Evolutionary conservation across 1,284 basidiomycete genomes (phyloP).

Genomic region (Fomitopsis palustris): DNA sequence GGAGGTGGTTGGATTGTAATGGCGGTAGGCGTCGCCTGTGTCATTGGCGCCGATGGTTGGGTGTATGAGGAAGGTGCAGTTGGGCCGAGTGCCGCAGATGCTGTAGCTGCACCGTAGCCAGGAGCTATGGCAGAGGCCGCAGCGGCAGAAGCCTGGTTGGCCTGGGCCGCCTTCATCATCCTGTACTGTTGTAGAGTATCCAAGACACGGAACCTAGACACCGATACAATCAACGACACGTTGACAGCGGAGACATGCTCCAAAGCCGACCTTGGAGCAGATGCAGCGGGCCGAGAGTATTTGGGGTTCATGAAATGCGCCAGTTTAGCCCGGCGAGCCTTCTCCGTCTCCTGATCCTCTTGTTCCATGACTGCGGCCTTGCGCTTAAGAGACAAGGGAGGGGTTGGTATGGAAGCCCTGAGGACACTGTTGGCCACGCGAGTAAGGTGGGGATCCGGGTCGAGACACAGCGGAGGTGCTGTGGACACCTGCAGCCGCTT

Average conservation of each 20-base stretch:
- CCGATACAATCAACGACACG: neutral
- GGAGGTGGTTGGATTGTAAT: slow-evolving; percentile 19
- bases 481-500: slow-evolving; percentile 57
- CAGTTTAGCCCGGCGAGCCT: slow-evolving; percentile 65
- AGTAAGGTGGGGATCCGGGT: slow-evolving; percentile 69
- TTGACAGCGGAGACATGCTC: neutral
- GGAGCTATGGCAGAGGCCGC: slow-evolving; percentile 3
- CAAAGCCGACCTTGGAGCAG: slow-evolving; percentile 16
- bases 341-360: slow-evolving; percentile 71
- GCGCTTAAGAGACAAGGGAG: slow-evolving; percentile 71
- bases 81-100: slow-evolving; percentile 5
- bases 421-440: slow-evolving; percentile 70
- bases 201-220: slow-evolving; percentile 15
- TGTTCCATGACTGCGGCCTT: slow-evolving; percentile 63
- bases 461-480: slow-evolving; percentile 67
- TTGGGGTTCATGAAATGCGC: slow-evolving; percentile 74
- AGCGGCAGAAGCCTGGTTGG: slow-evolving; percentile 2
- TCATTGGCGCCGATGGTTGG: slow-evolving; percentile 10
- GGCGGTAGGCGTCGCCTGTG: slow-evolving; percentile 14
- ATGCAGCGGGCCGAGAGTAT: slow-evolving; percentile 13
- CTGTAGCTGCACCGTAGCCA: slow-evolving; percentile 15
- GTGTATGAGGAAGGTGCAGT: slow-evolving; percentile 14
- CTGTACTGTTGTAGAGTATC: slow-evolving; percentile 12
- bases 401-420: slow-evolving; percentile 62
- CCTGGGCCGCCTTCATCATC: slow-evolving; percentile 7